A percentile compares a stretch with the other conserved stretches of the same genome.
These are phyloP conservation scores for Chloranthus sessilifolius DNA, from an alignment of 164 flowering plant genomes.

Conservation along the genomic window DNA sequence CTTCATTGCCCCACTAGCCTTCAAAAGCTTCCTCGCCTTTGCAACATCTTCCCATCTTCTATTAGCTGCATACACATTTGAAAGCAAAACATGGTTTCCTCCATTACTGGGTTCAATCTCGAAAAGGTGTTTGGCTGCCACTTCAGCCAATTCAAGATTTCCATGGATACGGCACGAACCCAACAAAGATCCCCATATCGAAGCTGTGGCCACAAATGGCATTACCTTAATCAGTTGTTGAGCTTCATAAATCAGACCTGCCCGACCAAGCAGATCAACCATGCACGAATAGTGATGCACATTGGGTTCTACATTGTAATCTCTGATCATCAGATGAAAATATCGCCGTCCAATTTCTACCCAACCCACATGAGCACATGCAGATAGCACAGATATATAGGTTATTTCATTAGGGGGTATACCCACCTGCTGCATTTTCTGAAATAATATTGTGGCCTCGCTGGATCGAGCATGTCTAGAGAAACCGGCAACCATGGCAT, in stretches of 20 bases:
- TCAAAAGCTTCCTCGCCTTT: slow-evolving; percentile 49
- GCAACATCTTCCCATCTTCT: slow-evolving; percentile 66
- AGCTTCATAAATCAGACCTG: slow-evolving; percentile 59
- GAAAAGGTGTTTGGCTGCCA: slow-evolving; percentile 57
- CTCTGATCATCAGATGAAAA: slow-evolving; percentile 45
- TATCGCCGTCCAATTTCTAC: slow-evolving; percentile 50
- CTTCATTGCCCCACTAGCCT: slow-evolving; percentile 53
- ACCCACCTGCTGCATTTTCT: slow-evolving; percentile 79
- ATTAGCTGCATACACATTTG: slow-evolving; percentile 65
- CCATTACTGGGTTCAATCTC: slow-evolving; percentile 66
- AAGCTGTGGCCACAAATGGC: slow-evolving; percentile 63
- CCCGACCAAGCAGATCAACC: slow-evolving; percentile 79
- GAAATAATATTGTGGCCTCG: slow-evolving; percentile 68
- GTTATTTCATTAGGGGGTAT: slow-evolving; percentile 62
- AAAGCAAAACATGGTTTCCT: slow-evolving; percentile 68
- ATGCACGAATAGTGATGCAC: slow-evolving; percentile 72
- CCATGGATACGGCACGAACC: slow-evolving; percentile 57
- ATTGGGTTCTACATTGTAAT: slow-evolving; percentile 39
- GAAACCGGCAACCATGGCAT: slow-evolving; percentile 79
- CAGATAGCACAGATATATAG: slow-evolving; percentile 64
- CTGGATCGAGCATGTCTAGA: slow-evolving; percentile 57
- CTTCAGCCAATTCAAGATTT: slow-evolving; percentile 55
- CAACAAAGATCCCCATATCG: slow-evolving; percentile 88
- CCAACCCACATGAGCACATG: slow-evolving; percentile 66
- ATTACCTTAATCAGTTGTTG: slow-evolving; percentile 40